Evolutionary conservation across 1,284 basidiomycete species (phyloP).

Genomic region (Meripilus lineatus): DNA sequence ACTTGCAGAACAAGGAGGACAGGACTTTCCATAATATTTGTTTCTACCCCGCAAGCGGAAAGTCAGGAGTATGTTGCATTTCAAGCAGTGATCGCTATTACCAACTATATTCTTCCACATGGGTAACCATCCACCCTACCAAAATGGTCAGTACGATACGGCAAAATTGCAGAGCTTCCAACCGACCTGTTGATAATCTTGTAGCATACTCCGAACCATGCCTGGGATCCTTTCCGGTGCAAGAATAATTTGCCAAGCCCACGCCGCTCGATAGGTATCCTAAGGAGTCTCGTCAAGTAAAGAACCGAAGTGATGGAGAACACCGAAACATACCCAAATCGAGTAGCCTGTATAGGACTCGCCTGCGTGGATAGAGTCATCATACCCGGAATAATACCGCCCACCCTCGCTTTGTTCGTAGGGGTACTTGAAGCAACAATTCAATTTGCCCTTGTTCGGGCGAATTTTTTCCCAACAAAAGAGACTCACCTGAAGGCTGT

Average conservation of each 20-base stretch:
- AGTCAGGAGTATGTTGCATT: neutral
- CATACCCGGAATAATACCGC: constrained; percentile 75
- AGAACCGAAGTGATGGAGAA: neutral
- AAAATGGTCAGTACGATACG: neutral
- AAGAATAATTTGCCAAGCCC: constrained; percentile 75
- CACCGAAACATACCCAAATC: constrained; percentile 56
- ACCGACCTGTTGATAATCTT: constrained; percentile 73
- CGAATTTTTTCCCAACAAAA: too few relatives aligned
- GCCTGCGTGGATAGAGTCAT: constrained; percentile 57
- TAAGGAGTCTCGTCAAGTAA: constrained; percentile 22
- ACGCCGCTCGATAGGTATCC: constrained; percentile 78
- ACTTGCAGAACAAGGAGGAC: too few relatives aligned
- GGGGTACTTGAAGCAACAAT: constrained; percentile 76
- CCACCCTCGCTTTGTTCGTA: constrained; percentile 71
- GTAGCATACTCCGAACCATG: constrained; percentile 78
- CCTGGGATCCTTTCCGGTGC: constrained; percentile 70
- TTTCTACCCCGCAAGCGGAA: constrained; percentile 46
- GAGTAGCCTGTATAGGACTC: constrained; percentile 78
- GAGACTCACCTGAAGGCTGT: constrained; percentile 55
- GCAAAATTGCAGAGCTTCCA: too few relatives aligned
- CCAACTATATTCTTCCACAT: constrained; percentile 90
- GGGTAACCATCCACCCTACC: constrained; percentile 75
- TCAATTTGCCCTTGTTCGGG: too few relatives aligned
- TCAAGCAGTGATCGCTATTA: constrained; percentile 24
- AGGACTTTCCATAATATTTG: constrained; percentile 62